A percentile compares a stretch with the other conserved stretches of the same genome.
phyloP scores from a whole-genome alignment of 1,139 yeast species.

The Pneumocystis wakefieldiae region DNA sequence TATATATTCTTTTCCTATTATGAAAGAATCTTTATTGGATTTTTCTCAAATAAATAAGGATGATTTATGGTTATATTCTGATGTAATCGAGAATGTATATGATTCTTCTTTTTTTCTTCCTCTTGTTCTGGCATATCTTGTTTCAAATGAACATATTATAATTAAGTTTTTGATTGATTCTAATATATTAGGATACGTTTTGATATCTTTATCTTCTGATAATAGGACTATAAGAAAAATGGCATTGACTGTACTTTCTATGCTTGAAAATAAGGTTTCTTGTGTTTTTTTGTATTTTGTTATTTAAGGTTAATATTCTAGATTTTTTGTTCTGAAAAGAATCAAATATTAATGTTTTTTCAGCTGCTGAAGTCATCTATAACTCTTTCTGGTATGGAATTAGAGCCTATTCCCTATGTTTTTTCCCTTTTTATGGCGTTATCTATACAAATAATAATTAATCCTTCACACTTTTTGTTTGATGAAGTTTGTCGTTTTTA shows the following conservation, averaged over 20 bases:
- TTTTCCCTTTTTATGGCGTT: conserved; percentile 10
- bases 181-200: conserved; percentile 8
- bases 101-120: conserved; percentile 14
- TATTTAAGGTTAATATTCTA: background rate
- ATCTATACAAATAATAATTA: conserved; percentile 5
- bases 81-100: conserved; percentile 5
- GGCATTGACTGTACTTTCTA: conserved; percentile 5
- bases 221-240: conserved; percentile 4
- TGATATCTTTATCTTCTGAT: conserved; percentile 8
- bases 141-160: conserved; percentile 3
- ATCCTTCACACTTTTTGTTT: conserved; percentile 10
- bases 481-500: conserved; percentile 11
- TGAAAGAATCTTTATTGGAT: background rate
- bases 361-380: conserved; percentile 1
- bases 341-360: conserved; percentile 7
- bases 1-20: background rate
- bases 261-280: background rate
- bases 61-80: background rate
- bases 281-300: background rate
- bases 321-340: conserved; percentile 6
- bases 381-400: background rate
- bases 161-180: conserved; percentile 4
- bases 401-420: conserved; percentile 3
- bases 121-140: conserved; percentile 8
- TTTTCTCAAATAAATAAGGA: background rate